A percentile compares a stretch with the other conserved stretches of the same genome.
phyloP scores from a whole-genome alignment of 2,329 filamentous ascomycete genomes.

The Orbilia ellipsospora region DNA sequence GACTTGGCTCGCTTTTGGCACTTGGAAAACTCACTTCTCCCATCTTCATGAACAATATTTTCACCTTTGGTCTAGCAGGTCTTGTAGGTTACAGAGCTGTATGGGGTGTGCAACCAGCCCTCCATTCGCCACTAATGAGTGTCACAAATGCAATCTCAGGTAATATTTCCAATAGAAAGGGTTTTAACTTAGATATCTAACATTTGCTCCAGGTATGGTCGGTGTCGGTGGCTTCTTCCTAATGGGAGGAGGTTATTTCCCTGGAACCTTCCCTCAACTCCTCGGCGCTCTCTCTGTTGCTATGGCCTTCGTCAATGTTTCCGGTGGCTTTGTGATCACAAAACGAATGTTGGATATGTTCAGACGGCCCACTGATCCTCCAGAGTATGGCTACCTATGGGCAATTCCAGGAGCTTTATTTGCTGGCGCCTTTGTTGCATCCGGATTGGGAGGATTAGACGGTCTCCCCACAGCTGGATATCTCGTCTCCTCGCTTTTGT shows the following conservation, averaged over 20 bases:
- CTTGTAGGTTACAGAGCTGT: conserved; percentile 88
- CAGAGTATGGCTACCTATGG: conserved; percentile 89
- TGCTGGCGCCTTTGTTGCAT: conserved; percentile 81
- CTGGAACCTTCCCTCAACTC: conserved; percentile 79
- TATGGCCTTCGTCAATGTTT: conserved; percentile 87
- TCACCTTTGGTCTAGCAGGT: conserved; percentile 84
- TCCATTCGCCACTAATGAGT: conserved; percentile 91
- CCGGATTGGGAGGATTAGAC: conserved; percentile 81
- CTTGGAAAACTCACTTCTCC: conserved; percentile 84
- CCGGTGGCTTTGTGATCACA: conserved; percentile 89
- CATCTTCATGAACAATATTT: conserved; percentile 86
- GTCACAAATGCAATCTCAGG: conserved; percentile 93
- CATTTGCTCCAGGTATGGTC: conserved; percentile 73
- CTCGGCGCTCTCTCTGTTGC: conserved; percentile 84
- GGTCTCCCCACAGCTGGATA: conserved; percentile 89
- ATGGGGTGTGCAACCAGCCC: conserved; percentile 83
- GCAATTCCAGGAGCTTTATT: conserved; percentile 80
- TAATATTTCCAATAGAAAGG: conserved; percentile 55
- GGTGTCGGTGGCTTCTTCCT: conserved; percentile 89
- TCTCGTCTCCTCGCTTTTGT: conserved; percentile 83
- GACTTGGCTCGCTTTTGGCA: conserved; percentile 79
- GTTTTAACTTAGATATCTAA: conserved; percentile 50
- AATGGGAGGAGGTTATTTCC: conserved; percentile 82
- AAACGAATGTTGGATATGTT: conserved; percentile 96
- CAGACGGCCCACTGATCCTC: conserved; percentile 82